Evolutionary conservation across 805 yeast species (phyloP).

Genomic region (Wickerhamomyces bovis): DNA sequence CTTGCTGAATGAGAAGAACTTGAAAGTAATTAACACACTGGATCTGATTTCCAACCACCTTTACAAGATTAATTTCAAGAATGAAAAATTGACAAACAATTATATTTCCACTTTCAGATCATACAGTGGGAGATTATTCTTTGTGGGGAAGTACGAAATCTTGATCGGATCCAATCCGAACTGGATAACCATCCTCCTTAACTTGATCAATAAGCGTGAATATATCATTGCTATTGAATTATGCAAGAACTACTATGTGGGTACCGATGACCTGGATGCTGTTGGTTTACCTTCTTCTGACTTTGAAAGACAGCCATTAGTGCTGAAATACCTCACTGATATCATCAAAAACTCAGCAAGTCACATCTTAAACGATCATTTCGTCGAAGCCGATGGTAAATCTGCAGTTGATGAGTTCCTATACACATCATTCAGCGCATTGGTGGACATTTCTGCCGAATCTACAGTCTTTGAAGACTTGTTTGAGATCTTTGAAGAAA

Average conservation of each 20-base stretch:
- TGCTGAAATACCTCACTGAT: constrained; percentile 49
- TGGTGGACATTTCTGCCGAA: constrained; percentile 31
- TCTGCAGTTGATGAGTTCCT: constrained; percentile 28
- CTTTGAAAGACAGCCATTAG: constrained; percentile 37
- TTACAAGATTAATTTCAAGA: constrained; percentile 27
- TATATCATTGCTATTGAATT: constrained; percentile 52
- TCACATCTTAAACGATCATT: constrained; percentile 12
- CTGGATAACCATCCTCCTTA: constrained; percentile 60
- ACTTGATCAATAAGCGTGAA: constrained; percentile 46
- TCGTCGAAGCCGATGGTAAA: constrained; percentile 7
- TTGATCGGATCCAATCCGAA: constrained; percentile 52
- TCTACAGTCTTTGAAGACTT: constrained; percentile 37
- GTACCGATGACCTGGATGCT: constrained; percentile 38
- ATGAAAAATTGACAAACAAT: constrained; percentile 7
- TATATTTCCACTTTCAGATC: constrained; percentile 27
- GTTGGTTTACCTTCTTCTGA: constrained; percentile 51
- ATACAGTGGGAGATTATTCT: constrained; percentile 41
- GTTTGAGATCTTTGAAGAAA: constrained; percentile 35
- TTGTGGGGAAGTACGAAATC: constrained; percentile 47
- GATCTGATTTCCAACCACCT: constrained; percentile 29
- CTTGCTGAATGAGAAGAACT: constrained; percentile 34
- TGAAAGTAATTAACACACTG: constrained; percentile 25
- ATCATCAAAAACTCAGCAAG: constrained; percentile 36
- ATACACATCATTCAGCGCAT: constrained; percentile 33
- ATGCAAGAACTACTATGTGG: constrained; percentile 47